Conservation (phyloP, 2,329 filamentous ascomycete species). For the Neocatenulostroma microsporum region DNA sequence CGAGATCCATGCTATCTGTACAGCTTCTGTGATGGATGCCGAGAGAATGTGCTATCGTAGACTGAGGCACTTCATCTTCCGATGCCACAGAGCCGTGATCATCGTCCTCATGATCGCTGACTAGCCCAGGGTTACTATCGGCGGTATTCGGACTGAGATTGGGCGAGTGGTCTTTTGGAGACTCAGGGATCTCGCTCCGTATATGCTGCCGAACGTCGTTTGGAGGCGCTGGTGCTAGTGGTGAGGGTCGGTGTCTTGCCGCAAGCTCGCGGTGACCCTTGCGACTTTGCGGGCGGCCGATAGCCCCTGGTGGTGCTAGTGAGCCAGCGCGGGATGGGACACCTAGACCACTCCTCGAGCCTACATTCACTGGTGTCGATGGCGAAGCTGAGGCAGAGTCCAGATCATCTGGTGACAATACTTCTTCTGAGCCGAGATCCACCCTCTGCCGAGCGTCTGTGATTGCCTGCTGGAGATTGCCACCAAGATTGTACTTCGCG, state of each 20-base stretch:
- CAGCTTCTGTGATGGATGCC: conserved; percentile 16
- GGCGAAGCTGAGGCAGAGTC: conserved; percentile 20
- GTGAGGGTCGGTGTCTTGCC: conserved; percentile 26
- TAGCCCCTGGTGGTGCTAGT: conserved; percentile 1
- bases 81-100: conserved; percentile 20
- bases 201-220: conserved; percentile 9
- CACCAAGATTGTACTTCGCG: conserved; percentile 36
- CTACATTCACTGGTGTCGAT: conserved; percentile 10
- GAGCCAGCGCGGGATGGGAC: conserved; percentile 5
- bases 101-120: conserved; percentile 44
- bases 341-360: neutral
- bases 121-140: conserved; percentile 43
- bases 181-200: conserved; percentile 21
- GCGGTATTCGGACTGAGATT: conserved; percentile 41
- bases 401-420: conserved; percentile 17
- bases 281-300: conserved; percentile 12
- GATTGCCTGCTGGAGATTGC: conserved; percentile 28
- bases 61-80: conserved; percentile 23
- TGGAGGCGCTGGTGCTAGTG: conserved; percentile 17
- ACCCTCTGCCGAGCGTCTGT: conserved; percentile 25
- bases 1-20: conserved; percentile 27
- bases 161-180: conserved; percentile 20
- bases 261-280: conserved; percentile 12
- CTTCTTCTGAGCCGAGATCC: conserved; percentile 27
- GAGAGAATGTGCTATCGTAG: conserved; percentile 21